Evolutionary conservation across 169 alveolate genomes (phyloP).

Genomic region (Eimeria maxima): DNA sequence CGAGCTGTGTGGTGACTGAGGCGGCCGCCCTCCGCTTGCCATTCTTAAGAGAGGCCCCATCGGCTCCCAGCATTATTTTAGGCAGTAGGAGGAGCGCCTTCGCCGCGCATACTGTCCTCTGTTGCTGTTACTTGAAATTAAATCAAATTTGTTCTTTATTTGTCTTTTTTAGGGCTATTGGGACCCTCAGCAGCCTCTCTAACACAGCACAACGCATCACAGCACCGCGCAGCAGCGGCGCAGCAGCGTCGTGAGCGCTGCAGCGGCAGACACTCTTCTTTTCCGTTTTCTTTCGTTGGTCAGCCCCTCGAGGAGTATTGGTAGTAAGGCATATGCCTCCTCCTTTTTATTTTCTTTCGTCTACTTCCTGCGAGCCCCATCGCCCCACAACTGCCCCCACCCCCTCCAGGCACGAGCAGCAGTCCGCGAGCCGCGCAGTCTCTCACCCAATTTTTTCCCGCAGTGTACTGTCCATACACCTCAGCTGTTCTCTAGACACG

Average conservation of each 20-base stretch:
- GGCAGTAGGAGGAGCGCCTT: background rate
- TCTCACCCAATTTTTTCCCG: too few relatives aligned
- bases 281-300: too few relatives aligned
- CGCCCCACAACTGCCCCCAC: background rate
- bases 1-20: background rate
- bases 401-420: too few relatives aligned
- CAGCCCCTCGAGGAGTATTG: too few relatives aligned
- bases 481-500: background rate
- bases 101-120: background rate
- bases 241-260: background rate
- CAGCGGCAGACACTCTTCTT: background rate
- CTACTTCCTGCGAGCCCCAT: background rate
- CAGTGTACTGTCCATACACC: too few relatives aligned
- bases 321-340: background rate
- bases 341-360: background rate
- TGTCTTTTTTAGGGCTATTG: background rate
- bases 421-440: too few relatives aligned
- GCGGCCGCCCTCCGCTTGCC: constrained; percentile 16
- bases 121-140: background rate
- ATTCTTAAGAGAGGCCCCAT: too few relatives aligned
- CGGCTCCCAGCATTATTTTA: too few relatives aligned
- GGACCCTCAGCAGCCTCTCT: background rate
- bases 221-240: constrained; percentile 1
- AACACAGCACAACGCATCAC: background rate
- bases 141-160: background rate